These are phyloP conservation scores for Leccinum pachyderme DNA, from an alignment of 1,284 basidiomycete species.

Conservation along the genomic window DNA sequence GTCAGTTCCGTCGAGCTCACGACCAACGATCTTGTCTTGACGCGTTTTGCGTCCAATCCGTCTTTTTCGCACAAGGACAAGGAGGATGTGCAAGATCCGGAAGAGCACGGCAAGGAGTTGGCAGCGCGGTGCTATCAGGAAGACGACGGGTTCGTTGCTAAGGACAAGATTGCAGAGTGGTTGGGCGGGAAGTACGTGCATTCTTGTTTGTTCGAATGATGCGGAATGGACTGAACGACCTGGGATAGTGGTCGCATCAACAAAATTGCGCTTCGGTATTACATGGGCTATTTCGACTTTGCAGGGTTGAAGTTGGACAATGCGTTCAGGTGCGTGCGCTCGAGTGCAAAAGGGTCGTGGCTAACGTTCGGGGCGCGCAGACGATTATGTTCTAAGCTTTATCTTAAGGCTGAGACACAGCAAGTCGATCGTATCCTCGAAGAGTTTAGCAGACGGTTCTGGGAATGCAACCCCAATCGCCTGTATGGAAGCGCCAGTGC, in stretches of 20 bases:
- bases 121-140: conserved; percentile 85
- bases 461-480: conserved; percentile 82
- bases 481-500: conserved; percentile 81
- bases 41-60: conserved; percentile 44
- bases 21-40: conserved; percentile 43
- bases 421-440: conserved; percentile 96
- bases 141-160: conserved; percentile 76
- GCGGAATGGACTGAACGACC: conserved; percentile 4
- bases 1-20: conserved; percentile 52
- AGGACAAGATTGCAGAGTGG: conserved; percentile 96
- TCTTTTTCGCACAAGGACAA: conserved; percentile 50
- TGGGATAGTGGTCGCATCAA: conserved; percentile 67
- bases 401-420: conserved; percentile 94
- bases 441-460: conserved; percentile 86
- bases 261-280: conserved; percentile 71
- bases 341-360: neutral
- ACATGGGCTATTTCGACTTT: conserved; percentile 92
- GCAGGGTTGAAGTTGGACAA: conserved; percentile 76
- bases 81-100: conserved; percentile 57
- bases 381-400: conserved; percentile 87
- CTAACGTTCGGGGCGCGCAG: conserved; percentile 39
- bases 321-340: conserved; percentile 75
- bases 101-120: conserved; percentile 67
- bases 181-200: conserved; percentile 80
- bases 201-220: neutral